Conservation (phyloP, 768 basidiomycete genomes). For the Lyophyllum decastes region DNA sequence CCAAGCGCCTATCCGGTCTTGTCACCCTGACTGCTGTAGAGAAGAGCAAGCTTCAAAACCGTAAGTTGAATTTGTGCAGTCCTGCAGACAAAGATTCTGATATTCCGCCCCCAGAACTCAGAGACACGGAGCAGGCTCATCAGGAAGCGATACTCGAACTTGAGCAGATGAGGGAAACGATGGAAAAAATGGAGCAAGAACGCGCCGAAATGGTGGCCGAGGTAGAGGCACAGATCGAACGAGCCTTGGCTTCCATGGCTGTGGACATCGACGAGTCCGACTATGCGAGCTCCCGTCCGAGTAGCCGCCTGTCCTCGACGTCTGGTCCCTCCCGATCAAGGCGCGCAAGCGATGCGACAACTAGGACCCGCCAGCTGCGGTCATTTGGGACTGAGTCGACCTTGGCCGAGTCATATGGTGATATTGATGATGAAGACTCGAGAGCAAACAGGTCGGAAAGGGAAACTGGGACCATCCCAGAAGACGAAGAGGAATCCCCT, state of each 20-base stretch:
- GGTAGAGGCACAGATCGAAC: slow-evolving; percentile 89
- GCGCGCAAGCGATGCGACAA: slow-evolving; percentile 57
- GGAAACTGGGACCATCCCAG: slow-evolving; percentile 55
- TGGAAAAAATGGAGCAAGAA: slow-evolving; percentile 88
- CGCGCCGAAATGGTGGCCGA: slow-evolving; percentile 91
- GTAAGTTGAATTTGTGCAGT: slow-evolving; percentile 46
- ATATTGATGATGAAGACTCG: slow-evolving; percentile 36
- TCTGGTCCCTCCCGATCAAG: slow-evolving; percentile 57
- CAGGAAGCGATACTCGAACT: slow-evolving; percentile 80
- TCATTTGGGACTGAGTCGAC: slow-evolving; percentile 83
- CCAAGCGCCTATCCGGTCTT: slow-evolving; percentile 79
- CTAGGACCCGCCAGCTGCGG: slow-evolving; percentile 54
- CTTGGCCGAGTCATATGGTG: slow-evolving; percentile 67
- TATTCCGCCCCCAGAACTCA: slow-evolving; percentile 54
- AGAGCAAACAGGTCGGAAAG: slow-evolving; percentile 39
- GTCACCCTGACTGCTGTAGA: slow-evolving; percentile 77
- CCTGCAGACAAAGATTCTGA: slow-evolving; percentile 5
- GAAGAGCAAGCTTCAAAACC: slow-evolving; percentile 74
- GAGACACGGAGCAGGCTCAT: slow-evolving; percentile 81
- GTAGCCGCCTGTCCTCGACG: slow-evolving; percentile 63
- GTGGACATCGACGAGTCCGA: slow-evolving; percentile 81
- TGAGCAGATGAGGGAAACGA: slow-evolving; percentile 77
- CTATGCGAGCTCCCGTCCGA: slow-evolving; percentile 68
- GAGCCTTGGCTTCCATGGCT: slow-evolving; percentile 83
- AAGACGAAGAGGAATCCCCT: slow-evolving; percentile 50